Base-by-base conservation (phyloP, 176 grass and related monocot genomes). In the Neostapfia colusana region DNA sequence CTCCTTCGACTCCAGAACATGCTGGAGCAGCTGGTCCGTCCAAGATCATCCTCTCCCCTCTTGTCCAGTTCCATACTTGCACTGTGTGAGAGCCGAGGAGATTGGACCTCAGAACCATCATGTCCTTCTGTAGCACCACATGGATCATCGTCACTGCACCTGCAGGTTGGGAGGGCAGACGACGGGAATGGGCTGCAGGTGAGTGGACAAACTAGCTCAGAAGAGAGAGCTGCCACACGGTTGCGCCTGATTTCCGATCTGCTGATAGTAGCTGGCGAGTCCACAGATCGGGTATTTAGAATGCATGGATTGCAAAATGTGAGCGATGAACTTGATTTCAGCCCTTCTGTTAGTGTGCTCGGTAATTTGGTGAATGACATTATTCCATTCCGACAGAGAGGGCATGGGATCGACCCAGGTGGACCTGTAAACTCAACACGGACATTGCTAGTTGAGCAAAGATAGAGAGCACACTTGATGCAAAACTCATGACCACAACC, bases 231-330 rank as follows among this genome's bases (percentile, higher is more conserved):
- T 37, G 87, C 89, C 13, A 92, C 89, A 71, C 87, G 84, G 48
- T 98, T 95, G 58, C 87, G 84, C 59, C 85, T 81, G 17, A 91
- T 92, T 72, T 99, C 95, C 0, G 91, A 77, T 85, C 77, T 91
- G 75, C 77, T 85, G 63, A 82, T 51, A 10, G 80, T 85, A 38
- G 83, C 72, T 13, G 87, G 91, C 7, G 88, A 76, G 62, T 93
- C 88, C 40, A 82, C 73, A 26, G 86, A 87, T 41, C 76, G 28
- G 10, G 89, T 81, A 68, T 83, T 89, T 25, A 92, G 79, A 43
- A 98, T 99, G 70, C 91, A 99, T 39, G 95, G 91, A 67, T 84
- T 99, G 85, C 95, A 99, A 82, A 95, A 90, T 58, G 84, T 78
- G 60, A 89, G 87, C 3, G 86, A 82, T 13, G 88, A 89, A 70